These are phyloP conservation scores for Calonectria pseudoturangicola DNA, from an alignment of 2,329 filamentous ascomycete species.

Conservation along the genomic window DNA sequence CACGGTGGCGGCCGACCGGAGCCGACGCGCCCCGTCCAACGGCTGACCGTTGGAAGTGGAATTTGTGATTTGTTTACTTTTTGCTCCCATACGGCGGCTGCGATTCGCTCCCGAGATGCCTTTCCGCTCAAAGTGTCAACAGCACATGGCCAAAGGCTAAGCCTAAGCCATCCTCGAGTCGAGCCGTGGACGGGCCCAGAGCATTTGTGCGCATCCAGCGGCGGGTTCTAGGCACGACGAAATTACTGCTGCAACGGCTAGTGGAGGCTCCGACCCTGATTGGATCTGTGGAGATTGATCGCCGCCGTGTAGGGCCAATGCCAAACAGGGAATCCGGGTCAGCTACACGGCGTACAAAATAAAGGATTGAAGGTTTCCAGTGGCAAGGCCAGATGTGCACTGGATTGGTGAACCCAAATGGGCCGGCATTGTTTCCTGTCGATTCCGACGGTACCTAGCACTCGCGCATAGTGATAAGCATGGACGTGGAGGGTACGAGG, in stretches of 20 bases:
- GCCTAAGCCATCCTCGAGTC: slow-evolving; percentile 2
- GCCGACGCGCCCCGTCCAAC: slow-evolving; percentile 18
- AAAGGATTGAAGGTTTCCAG: slow-evolving; percentile 47
- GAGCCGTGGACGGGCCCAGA: background rate
- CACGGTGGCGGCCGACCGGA: slow-evolving; percentile 12
- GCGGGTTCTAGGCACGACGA: slow-evolving; percentile 20
- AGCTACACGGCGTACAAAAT: slow-evolving; percentile 27
- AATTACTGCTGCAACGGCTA: slow-evolving; percentile 40
- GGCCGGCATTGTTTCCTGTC: slow-evolving; percentile 41
- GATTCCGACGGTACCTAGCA: slow-evolving; percentile 33
- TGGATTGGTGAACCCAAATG: slow-evolving; percentile 36
- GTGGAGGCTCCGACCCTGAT: slow-evolving; percentile 38
- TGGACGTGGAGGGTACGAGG: slow-evolving; percentile 43
- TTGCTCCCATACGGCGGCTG: background rate
- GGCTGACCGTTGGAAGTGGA: slow-evolving; percentile 16
- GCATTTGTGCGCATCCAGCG: background rate
- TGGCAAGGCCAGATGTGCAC: slow-evolving; percentile 44
- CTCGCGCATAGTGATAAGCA: slow-evolving; percentile 41
- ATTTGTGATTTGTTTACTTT: slow-evolving; percentile 12
- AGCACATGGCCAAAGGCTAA: background rate
- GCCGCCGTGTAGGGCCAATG: slow-evolving; percentile 37
- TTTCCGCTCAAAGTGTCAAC: background rate
- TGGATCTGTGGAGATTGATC: slow-evolving; percentile 44
- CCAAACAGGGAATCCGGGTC: slow-evolving; percentile 46
- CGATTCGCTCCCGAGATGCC: background rate